Conservation (phyloP, 2,329 filamentous ascomycete species). For the Aureobasidium namibiae region DNA sequence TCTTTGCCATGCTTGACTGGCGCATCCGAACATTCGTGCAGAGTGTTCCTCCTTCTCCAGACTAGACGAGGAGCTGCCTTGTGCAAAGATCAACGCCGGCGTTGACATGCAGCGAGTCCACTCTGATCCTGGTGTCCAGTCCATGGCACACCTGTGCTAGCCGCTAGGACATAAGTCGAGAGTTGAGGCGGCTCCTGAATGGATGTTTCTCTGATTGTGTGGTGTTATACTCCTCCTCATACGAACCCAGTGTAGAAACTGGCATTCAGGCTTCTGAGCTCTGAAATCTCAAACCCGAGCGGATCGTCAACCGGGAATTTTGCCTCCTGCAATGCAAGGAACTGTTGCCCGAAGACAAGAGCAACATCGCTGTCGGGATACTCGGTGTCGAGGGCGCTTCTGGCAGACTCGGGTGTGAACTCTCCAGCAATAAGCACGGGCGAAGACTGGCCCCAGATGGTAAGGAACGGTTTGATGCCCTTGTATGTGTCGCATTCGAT, state of each 20-base stretch:
- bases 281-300: background rate
- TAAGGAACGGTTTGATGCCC: constrained; percentile 37
- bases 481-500: constrained; percentile 32
- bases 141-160: background rate
- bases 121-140: background rate
- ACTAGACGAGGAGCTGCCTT: background rate
- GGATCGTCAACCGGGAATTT: background rate
- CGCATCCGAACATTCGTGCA: too few species aligned
- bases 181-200: background rate
- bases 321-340: background rate
- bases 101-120: too few species aligned
- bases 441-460: constrained; percentile 35
- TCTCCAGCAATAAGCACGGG: constrained; percentile 42
- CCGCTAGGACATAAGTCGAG: background rate
- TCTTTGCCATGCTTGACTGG: too few species aligned
- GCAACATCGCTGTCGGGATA: constrained; percentile 35
- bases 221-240: background rate
- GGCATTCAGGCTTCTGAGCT: background rate
- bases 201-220: background rate
- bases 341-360: constrained; percentile 35
- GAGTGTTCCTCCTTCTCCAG: background rate
- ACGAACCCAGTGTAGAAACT: background rate
- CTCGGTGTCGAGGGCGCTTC: constrained; percentile 30
- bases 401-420: constrained; percentile 32
- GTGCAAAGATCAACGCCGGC: background rate